Percentiles rank a stretch among this genome's conserved stretches.
Evolutionary conservation across 495 filamentous ascomycete genomes (phyloP).

Genomic region (Margaritispora aquatica): DNA sequence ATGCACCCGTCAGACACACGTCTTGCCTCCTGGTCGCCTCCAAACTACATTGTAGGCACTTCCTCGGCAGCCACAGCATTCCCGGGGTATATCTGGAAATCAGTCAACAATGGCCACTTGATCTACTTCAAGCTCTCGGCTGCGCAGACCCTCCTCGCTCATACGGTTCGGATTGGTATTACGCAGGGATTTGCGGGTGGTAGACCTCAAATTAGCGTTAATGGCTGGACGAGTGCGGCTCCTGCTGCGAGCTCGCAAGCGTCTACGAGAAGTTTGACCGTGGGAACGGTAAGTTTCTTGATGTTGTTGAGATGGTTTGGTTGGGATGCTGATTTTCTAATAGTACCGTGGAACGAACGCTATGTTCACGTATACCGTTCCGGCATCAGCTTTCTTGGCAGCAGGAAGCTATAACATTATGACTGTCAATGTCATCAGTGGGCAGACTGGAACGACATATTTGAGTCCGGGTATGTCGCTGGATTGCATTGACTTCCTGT

Average conservation of each 20-base stretch:
- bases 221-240: neutral
- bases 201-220: neutral
- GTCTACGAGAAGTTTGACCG: neutral
- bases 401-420: neutral
- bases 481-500: slow-evolving; percentile 1
- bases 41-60: neutral
- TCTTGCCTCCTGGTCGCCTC: neutral
- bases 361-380: neutral
- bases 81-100: neutral
- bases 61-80: neutral
- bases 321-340: too few relatives aligned
- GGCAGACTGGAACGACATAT: neutral
- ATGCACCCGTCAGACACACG: neutral
- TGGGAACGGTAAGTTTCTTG: too few relatives aligned
- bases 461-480: neutral
- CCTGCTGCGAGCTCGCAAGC: neutral
- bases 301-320: too few relatives aligned
- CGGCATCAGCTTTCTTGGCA: neutral
- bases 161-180: neutral
- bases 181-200: neutral
- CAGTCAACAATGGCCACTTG: neutral
- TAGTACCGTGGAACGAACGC: neutral
- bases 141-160: neutral
- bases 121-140: neutral
- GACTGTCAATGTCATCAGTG: neutral